Conservation (phyloP, 2,329 filamentous ascomycete species). For the Scortechinia acanthostroma region DNA sequence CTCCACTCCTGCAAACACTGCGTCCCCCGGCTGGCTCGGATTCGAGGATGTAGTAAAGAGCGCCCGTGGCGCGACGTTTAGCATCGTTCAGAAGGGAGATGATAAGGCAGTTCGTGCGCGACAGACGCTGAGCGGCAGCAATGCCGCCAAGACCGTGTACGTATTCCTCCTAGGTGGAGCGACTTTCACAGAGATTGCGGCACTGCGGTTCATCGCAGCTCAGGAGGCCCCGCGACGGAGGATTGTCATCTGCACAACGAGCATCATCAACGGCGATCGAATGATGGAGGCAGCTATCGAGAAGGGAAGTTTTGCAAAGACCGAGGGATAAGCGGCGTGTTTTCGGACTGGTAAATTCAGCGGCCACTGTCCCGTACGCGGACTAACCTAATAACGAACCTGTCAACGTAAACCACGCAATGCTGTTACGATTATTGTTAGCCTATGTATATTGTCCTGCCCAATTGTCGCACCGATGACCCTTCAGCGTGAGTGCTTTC, state of each 20-base stretch:
- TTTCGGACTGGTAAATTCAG: no score
- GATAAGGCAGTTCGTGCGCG: slow-evolving; percentile 52
- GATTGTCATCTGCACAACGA: slow-evolving; percentile 57
- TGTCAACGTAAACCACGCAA: no score
- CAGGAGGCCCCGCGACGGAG: slow-evolving; percentile 44
- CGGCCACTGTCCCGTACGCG: no score
- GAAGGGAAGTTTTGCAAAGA: slow-evolving; percentile 25
- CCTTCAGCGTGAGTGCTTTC: no score
- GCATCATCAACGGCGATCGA: slow-evolving; percentile 50
- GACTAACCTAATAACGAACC: no score
- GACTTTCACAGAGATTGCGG: slow-evolving; percentile 64
- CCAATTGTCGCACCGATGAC: no score
- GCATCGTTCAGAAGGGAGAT: slow-evolving; percentile 55
- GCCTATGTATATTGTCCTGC: no score
- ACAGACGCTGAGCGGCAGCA: slow-evolving; percentile 41
- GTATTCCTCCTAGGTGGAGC: slow-evolving; percentile 65
- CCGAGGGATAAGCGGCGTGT: no score
- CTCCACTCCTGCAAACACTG: slow-evolving; percentile 25
- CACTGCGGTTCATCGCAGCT: slow-evolving; percentile 51
- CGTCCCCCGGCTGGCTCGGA: slow-evolving; percentile 44
- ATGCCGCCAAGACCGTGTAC: slow-evolving; percentile 46
- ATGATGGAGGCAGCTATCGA: slow-evolving; percentile 51
- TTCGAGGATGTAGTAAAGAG: slow-evolving; percentile 59
- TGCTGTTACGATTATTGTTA: no score
- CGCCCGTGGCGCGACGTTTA: slow-evolving; percentile 55